These are phyloP conservation scores for Amaranthus tricolor DNA, from an alignment of 179 eudicot genomes.

Conservation along the genomic window DNA sequence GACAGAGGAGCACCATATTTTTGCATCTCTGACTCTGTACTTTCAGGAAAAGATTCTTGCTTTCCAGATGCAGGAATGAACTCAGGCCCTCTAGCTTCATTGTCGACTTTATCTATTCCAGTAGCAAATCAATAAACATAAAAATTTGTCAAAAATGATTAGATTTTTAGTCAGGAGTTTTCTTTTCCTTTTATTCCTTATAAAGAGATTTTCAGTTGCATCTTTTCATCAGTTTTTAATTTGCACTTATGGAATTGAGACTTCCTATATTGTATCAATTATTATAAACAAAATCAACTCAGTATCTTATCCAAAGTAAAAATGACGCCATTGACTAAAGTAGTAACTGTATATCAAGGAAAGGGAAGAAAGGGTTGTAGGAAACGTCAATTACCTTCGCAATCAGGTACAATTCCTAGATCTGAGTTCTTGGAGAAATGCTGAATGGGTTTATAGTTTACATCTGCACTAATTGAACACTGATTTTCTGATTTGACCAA, in stretches of 20 bases:
- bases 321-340: background rate
- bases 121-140: constrained; percentile 20
- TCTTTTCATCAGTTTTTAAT: background rate
- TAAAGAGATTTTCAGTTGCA: background rate
- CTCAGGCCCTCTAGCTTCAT: constrained; percentile 14
- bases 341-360: background rate
- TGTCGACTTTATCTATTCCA: constrained; percentile 23
- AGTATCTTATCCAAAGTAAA: background rate
- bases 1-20: constrained; percentile 40
- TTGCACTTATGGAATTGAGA: background rate
- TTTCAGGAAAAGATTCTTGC: constrained; percentile 24
- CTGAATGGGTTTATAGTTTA: constrained; percentile 20
- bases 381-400: constrained; percentile 33
- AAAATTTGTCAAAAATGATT: background rate
- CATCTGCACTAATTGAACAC: constrained; percentile 19
- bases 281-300: background rate
- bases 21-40: constrained; percentile 20
- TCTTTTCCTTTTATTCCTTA: too few species aligned
- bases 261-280: constrained; percentile 8
- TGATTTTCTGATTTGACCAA: constrained; percentile 18
- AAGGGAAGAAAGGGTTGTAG: background rate
- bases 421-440: constrained; percentile 26
- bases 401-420: constrained; percentile 16
- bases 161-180: too few species aligned
- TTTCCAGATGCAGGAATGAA: constrained; percentile 20